A percentile compares a stretch with the other conserved stretches of the same genome.
phyloP scores from a whole-genome alignment of 768 basidiomycete genomes.

The Chalciporus sphaerocephalus region DNA sequence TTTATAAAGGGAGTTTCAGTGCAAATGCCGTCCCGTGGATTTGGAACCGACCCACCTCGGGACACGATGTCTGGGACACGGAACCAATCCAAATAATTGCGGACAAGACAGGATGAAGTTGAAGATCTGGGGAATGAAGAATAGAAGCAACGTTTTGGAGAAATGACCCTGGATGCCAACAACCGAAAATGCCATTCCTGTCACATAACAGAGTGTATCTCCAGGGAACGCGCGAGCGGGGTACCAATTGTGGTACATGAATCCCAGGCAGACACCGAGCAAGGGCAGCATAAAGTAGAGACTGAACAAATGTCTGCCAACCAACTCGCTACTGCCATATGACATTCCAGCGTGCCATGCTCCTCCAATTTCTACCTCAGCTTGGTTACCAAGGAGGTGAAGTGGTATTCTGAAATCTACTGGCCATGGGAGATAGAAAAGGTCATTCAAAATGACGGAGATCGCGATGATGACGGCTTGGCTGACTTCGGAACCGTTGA shows the following conservation, averaged over 20 bases:
- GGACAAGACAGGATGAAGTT: conserved; percentile 94
- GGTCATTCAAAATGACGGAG: conserved; percentile 87
- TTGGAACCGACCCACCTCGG: conserved; percentile 66
- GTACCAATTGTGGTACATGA: conserved; percentile 98
- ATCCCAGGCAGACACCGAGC: conserved; percentile 82
- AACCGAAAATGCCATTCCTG: conserved; percentile 98
- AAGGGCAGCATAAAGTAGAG: conserved; percentile 96
- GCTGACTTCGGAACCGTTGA: conserved; percentile 93
- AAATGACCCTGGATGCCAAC: conserved; percentile 97
- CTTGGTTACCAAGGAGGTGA: conserved; percentile 60
- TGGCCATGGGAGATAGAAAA: conserved; percentile 91
- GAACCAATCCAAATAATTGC: conserved; percentile 89
- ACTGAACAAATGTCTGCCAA: conserved; percentile 92
- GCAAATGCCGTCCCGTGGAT: neutral
- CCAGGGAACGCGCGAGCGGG: conserved; percentile 93
- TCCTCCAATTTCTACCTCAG: conserved; percentile 71
- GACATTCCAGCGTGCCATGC: conserved; percentile 83
- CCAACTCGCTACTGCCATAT: conserved; percentile 79
- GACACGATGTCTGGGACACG: conserved; percentile 90
- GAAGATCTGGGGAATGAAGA: conserved; percentile 98
- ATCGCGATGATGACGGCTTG: conserved; percentile 91
- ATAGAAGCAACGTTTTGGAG: conserved; percentile 91
- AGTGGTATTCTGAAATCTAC: conserved; percentile 67
- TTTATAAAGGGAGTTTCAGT: neutral
- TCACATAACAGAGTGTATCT: conserved; percentile 95